These are phyloP conservation scores for Albophoma yamanashiensis DNA, from an alignment of 2,329 filamentous ascomycete genomes.

Conservation along the genomic window DNA sequence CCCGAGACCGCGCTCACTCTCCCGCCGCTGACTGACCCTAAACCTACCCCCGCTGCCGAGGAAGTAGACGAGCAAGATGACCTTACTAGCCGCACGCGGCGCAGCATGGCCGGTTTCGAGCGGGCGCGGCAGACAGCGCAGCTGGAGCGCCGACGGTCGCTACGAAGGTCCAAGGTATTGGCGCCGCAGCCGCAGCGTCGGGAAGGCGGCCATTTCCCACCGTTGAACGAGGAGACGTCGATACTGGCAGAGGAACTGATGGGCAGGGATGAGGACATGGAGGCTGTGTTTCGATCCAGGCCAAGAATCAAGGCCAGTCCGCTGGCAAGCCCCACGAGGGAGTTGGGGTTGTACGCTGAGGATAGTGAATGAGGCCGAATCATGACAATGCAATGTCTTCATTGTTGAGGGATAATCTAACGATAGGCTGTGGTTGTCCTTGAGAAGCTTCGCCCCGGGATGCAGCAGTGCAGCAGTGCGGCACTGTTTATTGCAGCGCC, in stretches of 20 bases:
- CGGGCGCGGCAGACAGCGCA: conserved; percentile 50
- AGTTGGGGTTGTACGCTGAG: conserved; percentile 8
- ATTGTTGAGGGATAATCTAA: no score
- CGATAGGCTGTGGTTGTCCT: no score
- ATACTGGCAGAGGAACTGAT: conserved; percentile 61
- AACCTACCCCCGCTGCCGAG: background rate
- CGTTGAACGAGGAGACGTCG: conserved; percentile 33
- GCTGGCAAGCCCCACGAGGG: conserved; percentile 35
- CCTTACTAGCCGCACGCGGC: conserved; percentile 45
- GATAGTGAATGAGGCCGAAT: background rate
- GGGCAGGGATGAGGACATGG: conserved; percentile 56
- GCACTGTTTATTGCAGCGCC: background rate
- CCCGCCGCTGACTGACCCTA: background rate
- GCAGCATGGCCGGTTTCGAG: conserved; percentile 53
- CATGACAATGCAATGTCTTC: no score
- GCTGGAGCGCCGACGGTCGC: conserved; percentile 41
- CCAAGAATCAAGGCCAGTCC: conserved; percentile 75
- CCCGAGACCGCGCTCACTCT: conserved; percentile 7
- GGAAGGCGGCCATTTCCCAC: conserved; percentile 36
- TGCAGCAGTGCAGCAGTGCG: background rate
- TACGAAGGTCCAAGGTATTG: conserved; percentile 29
- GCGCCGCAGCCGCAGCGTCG: conserved; percentile 21
- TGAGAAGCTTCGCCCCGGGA: no score
- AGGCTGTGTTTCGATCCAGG: conserved; percentile 74
- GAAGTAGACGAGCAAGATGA: conserved; percentile 30